phyloP scores from a whole-genome alignment of 176 grass and related monocot genomes.

The Lolium multiflorum region DNA sequence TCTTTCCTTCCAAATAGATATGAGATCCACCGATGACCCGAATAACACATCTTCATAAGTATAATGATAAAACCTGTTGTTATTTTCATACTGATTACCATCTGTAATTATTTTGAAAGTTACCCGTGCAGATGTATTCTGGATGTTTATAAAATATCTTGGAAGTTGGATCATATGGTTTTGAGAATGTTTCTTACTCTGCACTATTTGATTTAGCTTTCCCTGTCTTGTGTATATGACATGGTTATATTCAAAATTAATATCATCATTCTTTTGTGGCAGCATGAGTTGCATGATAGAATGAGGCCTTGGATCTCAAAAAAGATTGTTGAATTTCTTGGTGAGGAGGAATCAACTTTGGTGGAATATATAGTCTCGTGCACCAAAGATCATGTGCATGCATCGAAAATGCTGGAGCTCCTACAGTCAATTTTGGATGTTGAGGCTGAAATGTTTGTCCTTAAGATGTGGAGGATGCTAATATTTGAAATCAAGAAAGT shows the following conservation, averaged over 20 bases:
- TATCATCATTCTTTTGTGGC: slow-evolving; percentile 34
- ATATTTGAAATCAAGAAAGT: slow-evolving; percentile 99
- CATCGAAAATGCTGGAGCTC: slow-evolving; percentile 90
- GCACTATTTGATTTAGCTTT: slow-evolving; percentile 7
- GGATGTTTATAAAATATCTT: neutral
- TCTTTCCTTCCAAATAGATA: neutral
- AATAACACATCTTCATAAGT: slow-evolving; percentile 12
- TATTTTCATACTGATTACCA: neutral
- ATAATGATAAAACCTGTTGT: neutral
- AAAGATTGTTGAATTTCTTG: slow-evolving; percentile 97
- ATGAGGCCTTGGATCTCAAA: slow-evolving; percentile 99
- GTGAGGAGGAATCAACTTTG: slow-evolving; percentile 96
- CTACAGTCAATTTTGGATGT: slow-evolving; percentile 89
- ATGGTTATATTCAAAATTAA: slow-evolving; percentile 35
- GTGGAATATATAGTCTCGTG: slow-evolving; percentile 97
- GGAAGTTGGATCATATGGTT: neutral
- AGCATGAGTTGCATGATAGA: slow-evolving; percentile 93
- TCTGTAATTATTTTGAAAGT: neutral
- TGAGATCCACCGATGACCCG: neutral
- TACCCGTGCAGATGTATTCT: neutral
- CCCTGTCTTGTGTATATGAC: neutral
- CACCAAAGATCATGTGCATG: slow-evolving; percentile 91
- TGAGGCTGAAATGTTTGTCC: slow-evolving; percentile 99
- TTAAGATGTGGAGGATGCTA: slow-evolving; percentile 99
- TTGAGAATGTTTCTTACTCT: neutral